A percentile compares a stretch with the other conserved stretches of the same genome.
These are phyloP conservation scores for Penicillium goetzii DNA, from an alignment of 495 filamentous ascomycete species.

Conservation along the genomic window DNA sequence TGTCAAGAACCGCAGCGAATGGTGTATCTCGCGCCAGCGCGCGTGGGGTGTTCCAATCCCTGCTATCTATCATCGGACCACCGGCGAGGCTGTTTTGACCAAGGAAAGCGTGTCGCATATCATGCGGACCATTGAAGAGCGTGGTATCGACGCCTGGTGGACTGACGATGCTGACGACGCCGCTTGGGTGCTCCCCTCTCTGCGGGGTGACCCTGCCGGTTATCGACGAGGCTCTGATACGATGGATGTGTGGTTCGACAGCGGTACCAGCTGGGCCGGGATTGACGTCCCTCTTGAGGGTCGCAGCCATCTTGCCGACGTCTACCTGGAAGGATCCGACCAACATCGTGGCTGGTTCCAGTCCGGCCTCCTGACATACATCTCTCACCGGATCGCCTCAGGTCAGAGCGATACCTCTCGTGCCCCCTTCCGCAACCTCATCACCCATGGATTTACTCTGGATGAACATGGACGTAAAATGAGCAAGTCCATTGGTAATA, in stretches of 20 bases:
- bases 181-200: constrained; percentile 68
- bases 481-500: constrained; percentile 97
- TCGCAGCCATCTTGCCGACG: constrained; percentile 68
- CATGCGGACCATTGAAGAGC: constrained; percentile 72
- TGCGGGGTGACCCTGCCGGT: constrained; percentile 45
- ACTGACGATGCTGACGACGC: constrained; percentile 72
- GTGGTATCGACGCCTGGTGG: constrained; percentile 93
- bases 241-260: constrained; percentile 99
- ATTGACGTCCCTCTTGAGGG: constrained; percentile 39
- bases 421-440: constrained; percentile 79
- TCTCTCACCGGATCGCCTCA: constrained; percentile 60
- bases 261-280: constrained; percentile 89
- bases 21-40: constrained; percentile 98
- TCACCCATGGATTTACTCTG: constrained; percentile 94
- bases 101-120: constrained; percentile 83
- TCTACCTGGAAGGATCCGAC: constrained; percentile 93
- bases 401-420: constrained; percentile 38
- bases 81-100: constrained; percentile 71
- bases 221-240: constrained; percentile 88
- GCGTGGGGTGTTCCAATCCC: constrained; percentile 98
- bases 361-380: constrained; percentile 90
- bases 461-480: constrained; percentile 92
- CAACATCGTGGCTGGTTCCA: constrained; percentile 99
- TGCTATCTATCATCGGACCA: constrained; percentile 72
- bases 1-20: constrained; percentile 84